Base-by-base conservation (phyloP, 345 rosid species). In the Gossypium longicalyx region DNA sequence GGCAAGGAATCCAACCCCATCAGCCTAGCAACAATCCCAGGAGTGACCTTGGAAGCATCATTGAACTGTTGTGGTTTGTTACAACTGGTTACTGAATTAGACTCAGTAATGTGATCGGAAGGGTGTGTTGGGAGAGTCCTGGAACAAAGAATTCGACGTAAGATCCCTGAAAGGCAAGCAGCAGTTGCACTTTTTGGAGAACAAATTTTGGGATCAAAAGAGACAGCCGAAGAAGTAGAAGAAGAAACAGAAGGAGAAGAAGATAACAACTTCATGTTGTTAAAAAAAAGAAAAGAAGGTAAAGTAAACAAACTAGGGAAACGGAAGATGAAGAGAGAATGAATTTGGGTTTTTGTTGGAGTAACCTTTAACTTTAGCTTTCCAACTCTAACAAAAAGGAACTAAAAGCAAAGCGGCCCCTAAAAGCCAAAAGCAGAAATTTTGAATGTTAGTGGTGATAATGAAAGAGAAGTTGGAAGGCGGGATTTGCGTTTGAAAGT, bases 1-100 rank as follows among this genome's bases (percentile, higher is more conserved):
- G 89, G 86, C 49, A 86, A 20, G 0, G 88, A 77, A 2, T 87
- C 90, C 84, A 93, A 85, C 12, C 94, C 98, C 98, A 91, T 91
- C 70, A 91, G 86, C 85, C 92, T 86, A 9, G 90, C 98, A 72
- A 93, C 92, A 72, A 90, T 71, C 62, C 92, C 89, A 0, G 92
- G 92, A 23, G 56, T 12, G 16, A 74, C 70, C 11, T 43, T 38
- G 45, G 71, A 13, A 38, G 60, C 45, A 62, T 75, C 70, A 29
- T n/a, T 41, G 67, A 56, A 38, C 15, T 68, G 67, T 66, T 6
- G 80, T 45, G 70, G 61, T 12, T 72, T 77, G 12, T 72, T 77
- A 12, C 23, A 66, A 76, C 72, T 49, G 3, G 70, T 10, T 23
- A 74, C 3, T 22, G 86, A 87, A 71, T 49, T 48, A 1, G 80